A percentile compares a stretch with the other conserved stretches of the same genome.
Evolutionary conservation across 352 stramenopile genomes (phyloP).

Genomic region (Phytophthora crassamura): DNA sequence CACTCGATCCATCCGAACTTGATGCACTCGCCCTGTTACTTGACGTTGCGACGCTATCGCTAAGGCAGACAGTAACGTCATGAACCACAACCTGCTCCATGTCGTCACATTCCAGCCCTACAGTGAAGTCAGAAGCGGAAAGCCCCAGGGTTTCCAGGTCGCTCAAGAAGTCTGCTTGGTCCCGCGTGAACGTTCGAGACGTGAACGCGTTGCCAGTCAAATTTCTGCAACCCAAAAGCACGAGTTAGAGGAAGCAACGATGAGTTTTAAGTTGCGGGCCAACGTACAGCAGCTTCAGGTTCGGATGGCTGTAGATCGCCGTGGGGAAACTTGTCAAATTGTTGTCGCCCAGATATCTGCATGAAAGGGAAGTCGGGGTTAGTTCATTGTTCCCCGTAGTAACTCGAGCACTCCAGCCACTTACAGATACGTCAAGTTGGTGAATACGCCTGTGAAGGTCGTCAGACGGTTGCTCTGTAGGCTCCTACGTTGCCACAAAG

Average conservation of each 20-base stretch:
- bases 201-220: conserved; percentile 49
- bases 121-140: conserved; percentile 41
- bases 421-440: conserved; percentile 53
- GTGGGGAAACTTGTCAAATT: conserved; percentile 52
- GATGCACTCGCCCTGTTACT: conserved; percentile 21
- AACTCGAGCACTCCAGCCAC: not conserved
- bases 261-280: not conserved
- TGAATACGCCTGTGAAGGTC: conserved; percentile 58
- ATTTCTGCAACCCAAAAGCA: conserved; percentile 16
- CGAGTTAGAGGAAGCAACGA: not conserved
- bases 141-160: conserved; percentile 36
- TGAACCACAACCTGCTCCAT: conserved; percentile 32
- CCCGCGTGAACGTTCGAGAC: conserved; percentile 39
- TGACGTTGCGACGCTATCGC: conserved; percentile 17
- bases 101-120: conserved; percentile 33
- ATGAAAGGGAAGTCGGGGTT: not conserved
- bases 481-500: conserved; percentile 31
- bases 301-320: conserved; percentile 50
- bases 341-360: conserved; percentile 53
- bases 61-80: conserved; percentile 34
- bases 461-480: conserved; percentile 68
- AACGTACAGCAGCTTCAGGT: conserved; percentile 48
- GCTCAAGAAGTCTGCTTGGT: conserved; percentile 40
- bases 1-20: conserved; percentile 5
- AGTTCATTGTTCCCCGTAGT: not conserved